Conservation (phyloP, 306 rosid species). For the Vigna hirtella region DNA sequence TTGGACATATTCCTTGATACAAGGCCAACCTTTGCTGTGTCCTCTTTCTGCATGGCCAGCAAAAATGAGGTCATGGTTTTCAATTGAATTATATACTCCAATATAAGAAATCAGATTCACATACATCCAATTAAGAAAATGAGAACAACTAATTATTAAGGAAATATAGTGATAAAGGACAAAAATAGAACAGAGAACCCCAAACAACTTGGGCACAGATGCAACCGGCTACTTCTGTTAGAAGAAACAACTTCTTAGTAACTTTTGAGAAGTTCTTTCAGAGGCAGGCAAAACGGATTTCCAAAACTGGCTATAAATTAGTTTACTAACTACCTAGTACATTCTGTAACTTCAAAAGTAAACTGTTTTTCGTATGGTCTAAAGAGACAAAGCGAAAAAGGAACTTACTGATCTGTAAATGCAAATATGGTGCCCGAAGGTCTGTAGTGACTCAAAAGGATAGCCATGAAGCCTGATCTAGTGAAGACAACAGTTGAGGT, state of each 20-base stretch:
- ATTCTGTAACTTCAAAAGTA: too few relatives aligned
- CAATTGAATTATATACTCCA: slow-evolving; percentile 39
- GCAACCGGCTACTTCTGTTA: not conserved
- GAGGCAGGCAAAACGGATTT: too few relatives aligned
- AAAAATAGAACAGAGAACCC: slow-evolving; percentile 6
- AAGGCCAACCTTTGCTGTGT: slow-evolving; percentile 83
- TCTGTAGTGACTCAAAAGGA: slow-evolving; percentile 88
- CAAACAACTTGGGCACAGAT: not conserved
- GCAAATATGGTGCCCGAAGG: slow-evolving; percentile 93
- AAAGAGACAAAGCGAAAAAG: slow-evolving; percentile 11
- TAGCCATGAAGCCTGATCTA: slow-evolving; percentile 91
- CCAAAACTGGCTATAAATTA: not conserved
- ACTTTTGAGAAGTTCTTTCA: too few relatives aligned
- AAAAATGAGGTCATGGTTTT: slow-evolving; percentile 27
- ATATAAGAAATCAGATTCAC: slow-evolving; percentile 26
- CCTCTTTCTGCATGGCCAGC: slow-evolving; percentile 70
- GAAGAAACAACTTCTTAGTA: too few relatives aligned
- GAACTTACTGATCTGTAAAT: slow-evolving; percentile 89
- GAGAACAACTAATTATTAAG: not conserved
- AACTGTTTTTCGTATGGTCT: not conserved
- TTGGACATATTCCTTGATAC: slow-evolving; percentile 94
- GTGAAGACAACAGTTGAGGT: slow-evolving; percentile 95
- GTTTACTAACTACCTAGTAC: not conserved
- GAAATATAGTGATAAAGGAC: not conserved
- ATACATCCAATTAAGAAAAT: not conserved